Percentiles rank a stretch among this genome's conserved stretches.
Evolutionary conservation across 352 stramenopile genomes (phyloP).

Genomic region (Globisporangium heterothallicum): DNA sequence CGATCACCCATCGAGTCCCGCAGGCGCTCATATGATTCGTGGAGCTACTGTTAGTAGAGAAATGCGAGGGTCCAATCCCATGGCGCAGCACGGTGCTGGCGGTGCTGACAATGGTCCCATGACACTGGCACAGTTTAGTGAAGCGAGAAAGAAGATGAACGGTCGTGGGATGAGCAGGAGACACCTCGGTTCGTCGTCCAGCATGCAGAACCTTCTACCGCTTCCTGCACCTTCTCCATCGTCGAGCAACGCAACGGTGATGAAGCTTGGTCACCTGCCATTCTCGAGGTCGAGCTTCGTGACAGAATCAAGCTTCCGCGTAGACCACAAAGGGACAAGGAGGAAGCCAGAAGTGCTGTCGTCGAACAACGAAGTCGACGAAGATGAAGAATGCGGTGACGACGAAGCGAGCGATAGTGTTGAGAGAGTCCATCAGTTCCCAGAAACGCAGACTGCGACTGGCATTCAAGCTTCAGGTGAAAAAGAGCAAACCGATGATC

Average conservation of each 20-base stretch:
- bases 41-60: background rate
- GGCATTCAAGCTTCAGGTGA: background rate
- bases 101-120: conserved; percentile 18
- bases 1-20: background rate
- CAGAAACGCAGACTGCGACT: background rate
- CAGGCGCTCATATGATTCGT: background rate
- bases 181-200: conserved; percentile 14
- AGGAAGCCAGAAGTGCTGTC: background rate
- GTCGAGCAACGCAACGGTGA: conserved; percentile 6
- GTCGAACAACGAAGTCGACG: conserved; percentile 10
- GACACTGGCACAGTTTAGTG: conserved; percentile 31
- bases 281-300: conserved; percentile 13
- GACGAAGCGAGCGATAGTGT: conserved; percentile 4
- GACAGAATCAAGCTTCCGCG: conserved; percentile 9
- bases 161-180: conserved; percentile 10
- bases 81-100: background rate
- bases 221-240: background rate
- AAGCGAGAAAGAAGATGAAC: conserved; percentile 21
- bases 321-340: background rate
- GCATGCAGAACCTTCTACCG: background rate
- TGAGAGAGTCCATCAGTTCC: background rate
- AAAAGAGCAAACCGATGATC: background rate
- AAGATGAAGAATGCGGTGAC: conserved; percentile 11
- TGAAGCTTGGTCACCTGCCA: conserved; percentile 1
- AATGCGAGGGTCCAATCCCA: background rate